Percentiles rank a stretch among this genome's conserved stretches.
Conservation (phyloP, 2,329 filamentous ascomycete genomes). For the Ascochyta viciae-villosae region DNA sequence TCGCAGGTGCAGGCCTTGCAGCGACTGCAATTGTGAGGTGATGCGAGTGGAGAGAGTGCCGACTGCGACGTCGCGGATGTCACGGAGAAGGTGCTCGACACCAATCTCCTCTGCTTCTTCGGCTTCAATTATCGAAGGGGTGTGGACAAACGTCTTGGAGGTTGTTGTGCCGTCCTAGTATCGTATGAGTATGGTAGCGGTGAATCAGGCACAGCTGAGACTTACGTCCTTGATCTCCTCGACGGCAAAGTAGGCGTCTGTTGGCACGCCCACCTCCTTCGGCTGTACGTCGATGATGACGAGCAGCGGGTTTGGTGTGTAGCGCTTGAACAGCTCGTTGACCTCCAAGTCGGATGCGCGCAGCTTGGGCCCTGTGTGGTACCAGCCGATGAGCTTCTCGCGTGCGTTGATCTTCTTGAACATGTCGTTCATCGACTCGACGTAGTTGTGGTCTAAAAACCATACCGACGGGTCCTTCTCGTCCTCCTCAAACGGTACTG, state of each 20-base stretch:
- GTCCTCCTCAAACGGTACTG: constrained; percentile 98
- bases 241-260: constrained; percentile 98
- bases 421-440: constrained; percentile 99
- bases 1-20: constrained; percentile 93
- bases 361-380: constrained; percentile 96
- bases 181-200: background rate
- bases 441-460: constrained; percentile 99
- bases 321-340: constrained; percentile 99
- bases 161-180: constrained; percentile 92
- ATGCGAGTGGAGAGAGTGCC: constrained; percentile 96
- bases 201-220: constrained; percentile 20
- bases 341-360: constrained; percentile 96
- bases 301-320: constrained; percentile 93
- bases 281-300: constrained; percentile 99
- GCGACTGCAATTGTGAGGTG: constrained; percentile 95
- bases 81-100: constrained; percentile 94
- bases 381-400: constrained; percentile 99
- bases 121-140: constrained; percentile 96
- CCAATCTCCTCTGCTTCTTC: constrained; percentile 99
- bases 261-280: constrained; percentile 96
- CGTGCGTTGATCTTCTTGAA: constrained; percentile 99
- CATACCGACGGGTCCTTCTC: constrained; percentile 98
- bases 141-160: constrained; percentile 97
- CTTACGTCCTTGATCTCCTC: constrained; percentile 99
- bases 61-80: constrained; percentile 97